phyloP scores from a whole-genome alignment of 306 rosid genomes.

The Morella rubra region DNA sequence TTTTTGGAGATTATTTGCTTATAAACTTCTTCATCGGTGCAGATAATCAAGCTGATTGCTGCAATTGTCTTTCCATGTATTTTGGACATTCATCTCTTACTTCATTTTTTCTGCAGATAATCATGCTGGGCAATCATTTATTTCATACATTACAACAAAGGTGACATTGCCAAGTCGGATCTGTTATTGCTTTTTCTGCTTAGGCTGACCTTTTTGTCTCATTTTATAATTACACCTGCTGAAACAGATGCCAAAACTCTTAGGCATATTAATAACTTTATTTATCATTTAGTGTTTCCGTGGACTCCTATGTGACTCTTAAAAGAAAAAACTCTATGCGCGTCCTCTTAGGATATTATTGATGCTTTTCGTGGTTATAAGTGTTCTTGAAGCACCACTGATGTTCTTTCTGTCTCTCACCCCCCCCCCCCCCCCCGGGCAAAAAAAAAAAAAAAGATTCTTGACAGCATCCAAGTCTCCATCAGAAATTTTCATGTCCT shows the following conservation, averaged over 20 bases:
- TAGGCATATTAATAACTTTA: background rate
- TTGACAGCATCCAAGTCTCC: constrained; percentile 93
- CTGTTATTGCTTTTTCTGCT: constrained; percentile 17
- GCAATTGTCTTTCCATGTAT: background rate
- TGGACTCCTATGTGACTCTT: background rate
- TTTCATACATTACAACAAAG: constrained; percentile 78
- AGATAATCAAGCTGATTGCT: constrained; percentile 1
- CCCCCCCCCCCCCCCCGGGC: background rate
- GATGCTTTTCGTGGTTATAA: background rate
- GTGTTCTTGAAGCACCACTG: constrained; percentile 7
- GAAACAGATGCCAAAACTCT: background rate
- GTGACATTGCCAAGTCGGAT: constrained; percentile 41
- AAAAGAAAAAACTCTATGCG: background rate
- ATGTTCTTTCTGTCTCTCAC: constrained; percentile 17
- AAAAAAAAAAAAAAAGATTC: constrained; percentile 42
- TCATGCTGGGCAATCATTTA: constrained; percentile 77
- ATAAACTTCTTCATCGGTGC: no score
- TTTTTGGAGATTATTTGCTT: no score
- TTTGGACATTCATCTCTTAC: constrained; percentile 18
- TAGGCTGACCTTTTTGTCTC: constrained; percentile 15
- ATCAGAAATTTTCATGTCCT: constrained; percentile 69
- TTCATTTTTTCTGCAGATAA: constrained; percentile 54
- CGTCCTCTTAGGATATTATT: background rate
- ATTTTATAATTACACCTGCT: background rate
- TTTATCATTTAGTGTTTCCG: background rate